Conservation (phyloP, 768 basidiomycete genomes). For the Russula abietina region DNA sequence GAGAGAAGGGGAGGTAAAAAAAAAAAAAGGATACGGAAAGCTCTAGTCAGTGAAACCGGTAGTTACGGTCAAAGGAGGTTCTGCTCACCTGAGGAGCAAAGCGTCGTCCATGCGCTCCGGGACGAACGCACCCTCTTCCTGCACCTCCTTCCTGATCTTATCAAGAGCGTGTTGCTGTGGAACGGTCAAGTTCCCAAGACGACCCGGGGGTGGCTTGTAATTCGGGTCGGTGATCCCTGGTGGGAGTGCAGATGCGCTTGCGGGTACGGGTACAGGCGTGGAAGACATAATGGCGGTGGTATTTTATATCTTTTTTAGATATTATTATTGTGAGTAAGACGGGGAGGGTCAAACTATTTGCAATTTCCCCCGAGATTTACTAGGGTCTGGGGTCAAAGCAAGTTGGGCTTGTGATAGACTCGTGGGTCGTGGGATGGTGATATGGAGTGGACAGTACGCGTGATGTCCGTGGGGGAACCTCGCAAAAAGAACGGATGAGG, state of each 20-base stretch:
- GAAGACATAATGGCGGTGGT: background rate
- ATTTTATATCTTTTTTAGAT: background rate
- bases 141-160: constrained; percentile 58
- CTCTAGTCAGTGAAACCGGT: background rate
- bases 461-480: background rate
- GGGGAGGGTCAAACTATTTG: background rate
- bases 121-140: constrained; percentile 54
- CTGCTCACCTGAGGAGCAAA: constrained; percentile 53
- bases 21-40: background rate
- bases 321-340: no score
- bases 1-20: background rate
- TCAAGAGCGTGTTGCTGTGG: constrained; percentile 60
- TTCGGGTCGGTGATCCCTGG: constrained; percentile 55
- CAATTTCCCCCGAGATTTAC: background rate
- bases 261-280: constrained; percentile 35
- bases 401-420: background rate
- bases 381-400: background rate
- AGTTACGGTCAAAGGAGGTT: no score
- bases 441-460: no score
- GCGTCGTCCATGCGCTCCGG: constrained; percentile 66
- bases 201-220: constrained; percentile 64
- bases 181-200: constrained; percentile 69
- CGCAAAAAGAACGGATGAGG: background rate
- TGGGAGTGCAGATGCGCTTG: constrained; percentile 52
- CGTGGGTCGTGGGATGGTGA: background rate